Base-by-base conservation (phyloP, 441 rosid species). In the Eugenia klotzschiana region DNA sequence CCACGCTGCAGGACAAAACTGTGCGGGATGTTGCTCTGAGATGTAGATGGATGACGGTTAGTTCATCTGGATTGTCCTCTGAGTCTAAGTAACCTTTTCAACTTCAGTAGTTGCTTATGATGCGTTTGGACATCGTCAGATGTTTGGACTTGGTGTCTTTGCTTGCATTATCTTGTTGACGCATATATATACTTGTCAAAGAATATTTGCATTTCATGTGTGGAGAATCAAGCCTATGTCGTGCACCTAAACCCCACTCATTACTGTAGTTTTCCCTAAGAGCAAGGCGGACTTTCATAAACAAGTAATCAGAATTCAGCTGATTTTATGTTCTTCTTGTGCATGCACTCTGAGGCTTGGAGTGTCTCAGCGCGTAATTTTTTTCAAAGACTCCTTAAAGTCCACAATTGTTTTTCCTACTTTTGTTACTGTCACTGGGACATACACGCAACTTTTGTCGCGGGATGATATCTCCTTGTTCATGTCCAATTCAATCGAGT, bases 11-110 rank as follows among this genome's bases (percentile, higher is more conserved):
- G 80, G 94, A 96, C 51, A 97, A 94, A 91, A 92, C 96, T 15
- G 98, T 96, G 11, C 93, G 99, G 43, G 99, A 97, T 90, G 99
- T 97, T 90, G 98, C 99, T 82, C 87, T 97, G 92, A 93, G 98
- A 91, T 97, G 99, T 89, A 91, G 97, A 86, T 97, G 98, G 98
- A 90, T 94, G 96, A 93, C 87, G 82, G 99, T 96, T 91, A 86
- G 93, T 74, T 83, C 80, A 83, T 83, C 57, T 18, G 23, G 54
- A 49, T 27, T 50, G 85, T 79, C 60, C 82, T 51, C 43, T 51
- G 43, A 27, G 50, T 27, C 80, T 16, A 52, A 57, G 54, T 51
- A 27, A 60, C 86, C 64, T 57, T 53, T 80, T 85, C 53, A 40
- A 3, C 26, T 55, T 83, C 25, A 33, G n/a, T 23, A 12, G 43